phyloP scores from a whole-genome alignment of 306 rosid species.

The Rosa rugosa region DNA sequence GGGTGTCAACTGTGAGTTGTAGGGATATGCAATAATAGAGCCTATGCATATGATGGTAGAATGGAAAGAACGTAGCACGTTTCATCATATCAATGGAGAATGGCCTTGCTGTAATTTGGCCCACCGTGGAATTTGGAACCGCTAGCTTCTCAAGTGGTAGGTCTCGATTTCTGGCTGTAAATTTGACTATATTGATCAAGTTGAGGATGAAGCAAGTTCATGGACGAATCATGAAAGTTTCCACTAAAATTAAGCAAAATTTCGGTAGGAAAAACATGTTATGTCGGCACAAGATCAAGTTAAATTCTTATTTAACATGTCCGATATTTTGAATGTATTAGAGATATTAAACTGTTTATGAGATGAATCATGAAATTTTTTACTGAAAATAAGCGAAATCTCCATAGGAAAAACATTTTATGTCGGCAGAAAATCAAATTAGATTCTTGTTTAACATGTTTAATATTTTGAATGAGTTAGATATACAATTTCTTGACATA shows the following conservation, averaged over 20 bases:
- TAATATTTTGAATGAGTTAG: no score
- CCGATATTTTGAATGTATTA: background rate
- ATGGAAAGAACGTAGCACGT: conserved; percentile 28
- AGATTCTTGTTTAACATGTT: background rate
- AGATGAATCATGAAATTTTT: no score
- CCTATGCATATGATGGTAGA: conserved; percentile 22
- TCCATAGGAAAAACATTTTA: no score
- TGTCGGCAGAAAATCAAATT: no score
- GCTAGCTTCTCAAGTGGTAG: conserved; percentile 21
- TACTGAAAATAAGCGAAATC: no score
- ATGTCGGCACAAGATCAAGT: background rate
- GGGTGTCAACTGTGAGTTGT: conserved; percentile 27
- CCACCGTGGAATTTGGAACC: conserved; percentile 32
- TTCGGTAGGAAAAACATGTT: background rate
- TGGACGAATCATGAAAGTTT: background rate
- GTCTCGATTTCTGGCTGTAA: background rate
- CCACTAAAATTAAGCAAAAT: background rate
- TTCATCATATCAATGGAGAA: conserved; percentile 25
- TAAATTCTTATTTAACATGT: background rate
- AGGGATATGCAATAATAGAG: conserved; percentile 39
- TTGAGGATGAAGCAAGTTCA: background rate
- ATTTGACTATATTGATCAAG: background rate
- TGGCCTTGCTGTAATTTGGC: conserved; percentile 45
- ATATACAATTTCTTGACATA: background rate
- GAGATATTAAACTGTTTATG: no score